Percentiles rank a stretch among this genome's conserved stretches.
Evolutionary conservation across 2,329 filamentous ascomycete species (phyloP).

Genomic region (Zymoseptoria crescenta): DNA sequence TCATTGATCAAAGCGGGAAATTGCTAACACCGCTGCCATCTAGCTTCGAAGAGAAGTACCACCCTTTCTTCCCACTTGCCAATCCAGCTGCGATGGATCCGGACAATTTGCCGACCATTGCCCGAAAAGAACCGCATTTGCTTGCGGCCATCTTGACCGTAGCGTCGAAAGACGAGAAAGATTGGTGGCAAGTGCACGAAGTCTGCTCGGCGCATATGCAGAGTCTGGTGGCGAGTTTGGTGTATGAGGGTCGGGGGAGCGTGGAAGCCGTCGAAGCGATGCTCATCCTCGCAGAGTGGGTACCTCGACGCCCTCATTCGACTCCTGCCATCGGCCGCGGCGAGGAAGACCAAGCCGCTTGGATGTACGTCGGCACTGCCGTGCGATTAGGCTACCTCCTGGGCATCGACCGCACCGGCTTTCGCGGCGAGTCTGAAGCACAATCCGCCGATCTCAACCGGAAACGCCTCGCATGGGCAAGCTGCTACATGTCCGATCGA

Average conservation of each 20-base stretch:
- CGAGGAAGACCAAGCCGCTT: constrained; percentile 29
- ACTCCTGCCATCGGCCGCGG: constrained; percentile 25
- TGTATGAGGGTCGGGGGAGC: constrained; percentile 25
- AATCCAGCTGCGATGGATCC: constrained; percentile 25
- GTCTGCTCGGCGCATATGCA: constrained; percentile 29
- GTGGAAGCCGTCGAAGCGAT: constrained; percentile 30
- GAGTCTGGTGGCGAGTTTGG: constrained; percentile 24
- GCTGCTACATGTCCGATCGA: constrained; percentile 29
- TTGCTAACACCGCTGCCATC: background rate
- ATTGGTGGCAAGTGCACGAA: constrained; percentile 28
- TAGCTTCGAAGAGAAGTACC: constrained; percentile 27
- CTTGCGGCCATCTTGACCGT: constrained; percentile 28
- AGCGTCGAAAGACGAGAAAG: constrained; percentile 28
- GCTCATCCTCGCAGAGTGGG: constrained; percentile 29
- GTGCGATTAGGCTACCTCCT: constrained; percentile 29
- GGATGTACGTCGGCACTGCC: constrained; percentile 30
- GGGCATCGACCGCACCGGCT: constrained; percentile 28
- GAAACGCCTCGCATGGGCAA: constrained; percentile 28
- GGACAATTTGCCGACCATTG: constrained; percentile 21
- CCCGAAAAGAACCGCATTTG: constrained; percentile 26
- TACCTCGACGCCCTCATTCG: constrained; percentile 23
- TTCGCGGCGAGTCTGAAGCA: constrained; percentile 23
- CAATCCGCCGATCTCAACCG: constrained; percentile 25
- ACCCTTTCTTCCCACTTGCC: constrained; percentile 28
- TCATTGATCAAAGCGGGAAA: background rate